Evolutionary conservation across 768 basidiomycete species (phyloP).

Genomic region (Crucibulum laeve): DNA sequence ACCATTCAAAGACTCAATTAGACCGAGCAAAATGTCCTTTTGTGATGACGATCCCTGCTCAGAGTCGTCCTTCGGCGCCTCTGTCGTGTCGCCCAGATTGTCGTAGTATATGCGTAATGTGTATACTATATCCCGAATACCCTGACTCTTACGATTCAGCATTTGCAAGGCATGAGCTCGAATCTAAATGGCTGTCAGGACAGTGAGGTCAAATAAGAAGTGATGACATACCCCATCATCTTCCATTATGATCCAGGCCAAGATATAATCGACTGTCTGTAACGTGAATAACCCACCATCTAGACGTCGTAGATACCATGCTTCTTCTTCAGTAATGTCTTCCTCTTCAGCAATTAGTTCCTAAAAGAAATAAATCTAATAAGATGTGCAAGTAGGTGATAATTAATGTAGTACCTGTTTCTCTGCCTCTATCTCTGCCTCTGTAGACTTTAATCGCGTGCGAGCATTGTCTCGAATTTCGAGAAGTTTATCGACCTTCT

Average conservation of each 20-base stretch:
- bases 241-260: slow-evolving; percentile 96
- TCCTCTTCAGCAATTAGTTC: slow-evolving; percentile 54
- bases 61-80: slow-evolving; percentile 21
- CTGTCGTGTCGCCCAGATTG: slow-evolving; percentile 60
- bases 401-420: slow-evolving; percentile 43
- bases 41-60: slow-evolving; percentile 48
- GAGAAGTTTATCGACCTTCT: slow-evolving; percentile 90
- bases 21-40: slow-evolving; percentile 62
- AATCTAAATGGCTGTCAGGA: slow-evolving; percentile 45
- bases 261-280: slow-evolving; percentile 89
- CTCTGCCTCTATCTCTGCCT: slow-evolving; percentile 67
- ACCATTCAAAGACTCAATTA: slow-evolving; percentile 56
- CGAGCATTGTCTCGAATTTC: slow-evolving; percentile 78
- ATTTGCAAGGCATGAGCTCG: slow-evolving; percentile 72
- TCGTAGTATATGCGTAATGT: slow-evolving; percentile 70
- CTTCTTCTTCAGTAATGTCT: slow-evolving; percentile 56
- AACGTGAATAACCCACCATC: slow-evolving; percentile 86
- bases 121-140: slow-evolving; percentile 63
- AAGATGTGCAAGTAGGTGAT: not conserved
- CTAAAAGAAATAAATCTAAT: slow-evolving; percentile 24
- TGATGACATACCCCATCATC: slow-evolving; percentile 84
- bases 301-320: slow-evolving; percentile 81
- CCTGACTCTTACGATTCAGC: slow-evolving; percentile 68
- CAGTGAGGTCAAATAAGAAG: slow-evolving; percentile 1
- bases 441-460: slow-evolving; percentile 51